phyloP scores from a whole-genome alignment of 2,329 filamentous ascomycete genomes.

The Cytospora mali region DNA sequence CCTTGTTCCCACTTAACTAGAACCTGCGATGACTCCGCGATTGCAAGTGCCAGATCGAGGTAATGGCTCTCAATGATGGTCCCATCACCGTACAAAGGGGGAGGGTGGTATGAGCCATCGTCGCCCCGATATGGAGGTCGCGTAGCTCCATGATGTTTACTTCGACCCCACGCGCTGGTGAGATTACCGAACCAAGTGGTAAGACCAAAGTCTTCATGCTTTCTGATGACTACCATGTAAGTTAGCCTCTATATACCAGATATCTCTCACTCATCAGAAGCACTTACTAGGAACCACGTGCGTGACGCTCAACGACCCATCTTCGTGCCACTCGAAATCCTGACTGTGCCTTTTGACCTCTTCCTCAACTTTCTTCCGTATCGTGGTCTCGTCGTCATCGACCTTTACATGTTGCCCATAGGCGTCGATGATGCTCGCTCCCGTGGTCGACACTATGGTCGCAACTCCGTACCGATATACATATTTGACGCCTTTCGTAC shows the following conservation, averaged over 20 bases:
- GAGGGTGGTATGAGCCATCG: constrained; percentile 40
- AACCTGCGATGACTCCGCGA: constrained; percentile 35
- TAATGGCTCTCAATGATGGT: constrained; percentile 35
- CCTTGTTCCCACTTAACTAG: constrained; percentile 36
- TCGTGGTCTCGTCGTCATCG: constrained; percentile 32
- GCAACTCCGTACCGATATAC: constrained; percentile 36
- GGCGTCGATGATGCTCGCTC: constrained; percentile 37
- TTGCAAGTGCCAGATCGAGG: constrained; percentile 35
- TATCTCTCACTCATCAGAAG: too few relatives aligned
- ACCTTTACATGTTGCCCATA: constrained; percentile 37
- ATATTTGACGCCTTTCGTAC: constrained; percentile 37
- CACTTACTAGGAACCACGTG: constrained; percentile 37
- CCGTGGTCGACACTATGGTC: constrained; percentile 37
- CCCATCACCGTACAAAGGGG: constrained; percentile 37
- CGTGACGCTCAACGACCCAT: constrained; percentile 40
- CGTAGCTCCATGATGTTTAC: constrained; percentile 38
- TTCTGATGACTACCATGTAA: constrained; percentile 32
- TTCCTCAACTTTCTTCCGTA: constrained; percentile 35
- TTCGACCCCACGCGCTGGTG: constrained; percentile 41
- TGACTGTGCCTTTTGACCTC: constrained; percentile 40
- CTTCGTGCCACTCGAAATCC: constrained; percentile 39
- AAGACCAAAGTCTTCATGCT: constrained; percentile 34
- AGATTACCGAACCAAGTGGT: constrained; percentile 40
- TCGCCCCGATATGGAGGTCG: constrained; percentile 37
- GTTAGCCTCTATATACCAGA: neutral